Base-by-base conservation (phyloP, 345 rosid genomes). In the Salix caprea region DNA sequence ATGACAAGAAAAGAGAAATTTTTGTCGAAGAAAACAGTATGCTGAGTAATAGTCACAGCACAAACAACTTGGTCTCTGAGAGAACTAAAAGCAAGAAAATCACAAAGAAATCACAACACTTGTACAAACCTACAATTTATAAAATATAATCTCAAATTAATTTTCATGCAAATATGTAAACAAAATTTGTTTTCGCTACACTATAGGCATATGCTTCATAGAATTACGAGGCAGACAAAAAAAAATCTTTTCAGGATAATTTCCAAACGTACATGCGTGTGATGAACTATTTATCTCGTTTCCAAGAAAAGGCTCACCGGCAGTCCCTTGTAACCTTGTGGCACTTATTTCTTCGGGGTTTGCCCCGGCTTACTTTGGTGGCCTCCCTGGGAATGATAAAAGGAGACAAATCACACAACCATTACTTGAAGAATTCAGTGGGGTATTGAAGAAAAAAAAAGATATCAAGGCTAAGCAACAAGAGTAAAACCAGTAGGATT, bases 301-400 rank as follows among this genome's bases (percentile, higher is more conserved):
- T 65, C 76, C 77, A 44, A 75, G 44, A 50, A 11, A 73, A 78
- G 72, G 79, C 74, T 81, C 86, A 56, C 74, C 80, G 18, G 82
- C 71, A 44, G 72, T 61, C 14, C 78, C 86, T 74, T 32, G 81
- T 24, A 73, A 62, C 73, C 78, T 85, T 32, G 74, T 46, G 30
- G 87, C 78, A 62, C 68, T 80, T 52, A 77, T 83, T 80, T 85
- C 81, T 76, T 91, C 16, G 84, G 77, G 44, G 82, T 74, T 48
- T 66, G 82, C 68, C 83, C 86, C 68, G 76, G 78, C 86, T 87
- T 91, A 76, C 72, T 71, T 76, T 84, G 90, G 67, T 84, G 90
- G 67, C 84, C 85, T 76, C 85, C 90, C 91, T 89, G 81, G 9
- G 61, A 58, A 80, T 65, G 40, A 18, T 69, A 21, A 9, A 79